A percentile compares a stretch with the other conserved stretches of the same genome.
phyloP scores from a whole-genome alignment of 768 basidiomycete species.

The Amanita phalloides region DNA sequence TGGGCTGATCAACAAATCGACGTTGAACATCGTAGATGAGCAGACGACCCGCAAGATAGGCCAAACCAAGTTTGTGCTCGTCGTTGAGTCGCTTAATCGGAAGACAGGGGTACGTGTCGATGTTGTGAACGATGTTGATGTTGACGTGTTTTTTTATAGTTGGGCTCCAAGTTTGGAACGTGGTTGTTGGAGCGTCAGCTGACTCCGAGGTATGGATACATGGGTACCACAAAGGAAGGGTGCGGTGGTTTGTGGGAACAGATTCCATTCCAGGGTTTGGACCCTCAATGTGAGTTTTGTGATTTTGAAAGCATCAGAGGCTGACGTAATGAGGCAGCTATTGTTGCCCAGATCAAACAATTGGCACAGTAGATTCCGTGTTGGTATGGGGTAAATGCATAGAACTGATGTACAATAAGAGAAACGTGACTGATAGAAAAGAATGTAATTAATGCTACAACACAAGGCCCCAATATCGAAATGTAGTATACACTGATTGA shows the following conservation, averaged over 20 bases:
- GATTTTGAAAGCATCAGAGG: constrained; percentile 2
- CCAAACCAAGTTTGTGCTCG: constrained; percentile 63
- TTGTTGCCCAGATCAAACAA: constrained; percentile 37
- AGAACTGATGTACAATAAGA: background rate
- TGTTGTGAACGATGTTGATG: background rate
- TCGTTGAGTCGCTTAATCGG: constrained; percentile 80
- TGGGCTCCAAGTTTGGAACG: constrained; percentile 77
- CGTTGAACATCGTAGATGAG: constrained; percentile 78
- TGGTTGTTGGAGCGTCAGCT: constrained; percentile 79
- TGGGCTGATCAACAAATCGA: constrained; percentile 80
- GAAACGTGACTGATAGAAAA: background rate
- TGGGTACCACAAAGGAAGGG: constrained; percentile 69
- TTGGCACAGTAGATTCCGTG: constrained; percentile 21
- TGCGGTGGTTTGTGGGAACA: constrained; percentile 72
- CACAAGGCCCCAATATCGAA: too few relatives aligned
- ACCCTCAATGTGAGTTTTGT: constrained; percentile 46
- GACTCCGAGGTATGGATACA: constrained; percentile 73
- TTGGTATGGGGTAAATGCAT: background rate
- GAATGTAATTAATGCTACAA: background rate
- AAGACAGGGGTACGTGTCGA: constrained; percentile 60
- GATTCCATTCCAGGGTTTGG: constrained; percentile 75
- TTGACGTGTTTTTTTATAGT: constrained; percentile 20
- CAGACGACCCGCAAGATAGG: constrained; percentile 67
- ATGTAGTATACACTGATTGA: background rate
- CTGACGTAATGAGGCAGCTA: constrained; percentile 26